Percentiles rank a stretch among this genome's conserved stretches.
These are phyloP conservation scores for Emergomyces africanus DNA, from an alignment of 2,329 filamentous ascomycete species.

Conservation along the genomic window DNA sequence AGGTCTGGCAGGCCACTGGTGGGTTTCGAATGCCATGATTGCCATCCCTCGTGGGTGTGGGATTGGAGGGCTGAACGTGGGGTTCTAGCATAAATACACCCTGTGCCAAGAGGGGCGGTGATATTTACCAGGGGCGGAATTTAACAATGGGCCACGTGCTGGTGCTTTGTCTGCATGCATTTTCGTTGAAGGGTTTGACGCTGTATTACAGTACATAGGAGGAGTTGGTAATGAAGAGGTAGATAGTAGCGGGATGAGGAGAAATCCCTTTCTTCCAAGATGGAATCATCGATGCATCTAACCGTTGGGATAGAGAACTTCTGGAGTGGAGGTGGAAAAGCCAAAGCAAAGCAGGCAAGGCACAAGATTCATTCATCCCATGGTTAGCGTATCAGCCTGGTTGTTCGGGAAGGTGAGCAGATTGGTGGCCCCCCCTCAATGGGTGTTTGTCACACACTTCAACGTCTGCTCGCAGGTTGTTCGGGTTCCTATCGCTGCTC, in stretches of 20 bases:
- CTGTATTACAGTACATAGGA: too few species aligned
- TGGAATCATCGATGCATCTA: background rate
- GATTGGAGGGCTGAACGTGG: background rate
- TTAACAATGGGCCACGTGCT: background rate
- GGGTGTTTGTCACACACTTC: background rate
- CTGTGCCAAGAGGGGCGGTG: background rate
- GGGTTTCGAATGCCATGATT: background rate
- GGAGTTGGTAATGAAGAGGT: background rate
- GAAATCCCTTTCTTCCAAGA: background rate
- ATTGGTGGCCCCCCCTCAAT: background rate
- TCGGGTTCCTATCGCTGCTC: background rate
- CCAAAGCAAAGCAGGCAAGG: background rate
- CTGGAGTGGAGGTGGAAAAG: background rate
- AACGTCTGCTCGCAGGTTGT: too few species aligned
- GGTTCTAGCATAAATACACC: background rate
- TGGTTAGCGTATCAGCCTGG: background rate
- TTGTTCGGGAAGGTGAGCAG: background rate
- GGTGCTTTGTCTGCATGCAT: background rate
- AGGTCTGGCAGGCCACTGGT: background rate
- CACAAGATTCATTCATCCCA: background rate
- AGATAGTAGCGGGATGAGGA: background rate
- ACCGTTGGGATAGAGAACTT: background rate
- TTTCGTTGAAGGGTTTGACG: background rate
- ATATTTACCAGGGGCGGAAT: background rate
- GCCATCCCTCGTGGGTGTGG: background rate